A percentile compares a stretch with the other conserved stretches of the same genome.
Conservation (phyloP, 179 eudicot species). For the Silene coronaria region DNA sequence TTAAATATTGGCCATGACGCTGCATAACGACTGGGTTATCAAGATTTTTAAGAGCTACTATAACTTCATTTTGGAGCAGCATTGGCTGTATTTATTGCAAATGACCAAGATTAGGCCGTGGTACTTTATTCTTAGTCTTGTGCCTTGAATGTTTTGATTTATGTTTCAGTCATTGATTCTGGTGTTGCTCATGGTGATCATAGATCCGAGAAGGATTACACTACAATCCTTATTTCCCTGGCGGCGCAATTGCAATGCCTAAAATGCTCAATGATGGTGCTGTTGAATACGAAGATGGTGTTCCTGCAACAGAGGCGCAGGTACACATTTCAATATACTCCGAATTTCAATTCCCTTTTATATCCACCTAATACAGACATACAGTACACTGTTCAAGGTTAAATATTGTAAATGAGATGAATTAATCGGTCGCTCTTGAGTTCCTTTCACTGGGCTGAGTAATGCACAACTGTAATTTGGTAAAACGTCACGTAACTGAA, state of each 20-base stretch:
- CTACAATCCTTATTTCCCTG: constrained; percentile 95
- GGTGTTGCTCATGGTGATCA: constrained; percentile 6
- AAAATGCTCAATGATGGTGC: constrained; percentile 96
- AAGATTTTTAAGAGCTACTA: neutral
- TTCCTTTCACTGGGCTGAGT: neutral
- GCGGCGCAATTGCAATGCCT: constrained; percentile 99
- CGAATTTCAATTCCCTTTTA: constrained; percentile 12
- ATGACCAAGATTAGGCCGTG: neutral
- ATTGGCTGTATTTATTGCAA: neutral
- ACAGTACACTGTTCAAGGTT: no score
- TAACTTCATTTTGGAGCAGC: neutral
- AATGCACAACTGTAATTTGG: neutral
- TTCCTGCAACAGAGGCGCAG: constrained; percentile 95
- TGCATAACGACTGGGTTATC: no score
- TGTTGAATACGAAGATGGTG: constrained; percentile 92
- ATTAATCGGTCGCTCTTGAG: neutral
- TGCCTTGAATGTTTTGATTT: neutral
- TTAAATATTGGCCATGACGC: no score
- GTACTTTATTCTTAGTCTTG: neutral
- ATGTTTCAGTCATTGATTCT: neutral
- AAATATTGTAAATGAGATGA: neutral
- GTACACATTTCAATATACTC: constrained; percentile 24
- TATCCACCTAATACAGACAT: neutral
- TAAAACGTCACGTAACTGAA: neutral
- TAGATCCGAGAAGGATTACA: constrained; percentile 89